phyloP scores from a whole-genome alignment of 768 basidiomycete species.

The Guyanaporus albipodus region DNA sequence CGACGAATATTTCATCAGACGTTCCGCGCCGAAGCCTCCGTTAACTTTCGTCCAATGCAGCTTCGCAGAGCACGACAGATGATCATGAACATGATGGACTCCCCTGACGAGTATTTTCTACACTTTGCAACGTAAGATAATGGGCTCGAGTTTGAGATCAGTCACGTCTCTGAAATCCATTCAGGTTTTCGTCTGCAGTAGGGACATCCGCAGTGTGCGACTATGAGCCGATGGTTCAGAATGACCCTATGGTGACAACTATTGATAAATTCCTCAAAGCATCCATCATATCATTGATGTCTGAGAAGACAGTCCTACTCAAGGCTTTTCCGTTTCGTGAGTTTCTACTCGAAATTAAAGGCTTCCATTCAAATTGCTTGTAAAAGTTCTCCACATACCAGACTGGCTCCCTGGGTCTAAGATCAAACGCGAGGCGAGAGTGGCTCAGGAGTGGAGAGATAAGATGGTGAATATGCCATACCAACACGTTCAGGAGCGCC shows the following conservation, averaged over 20 bases:
- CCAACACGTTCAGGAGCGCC: constrained; percentile 7
- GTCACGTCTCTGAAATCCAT: background rate
- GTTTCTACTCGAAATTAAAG: background rate
- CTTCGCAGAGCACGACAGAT: constrained; percentile 11
- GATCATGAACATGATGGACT: constrained; percentile 8
- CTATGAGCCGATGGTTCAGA: constrained; percentile 15
- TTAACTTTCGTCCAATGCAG: constrained; percentile 14
- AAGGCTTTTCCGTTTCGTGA: constrained; percentile 17
- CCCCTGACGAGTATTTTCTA: constrained; percentile 1
- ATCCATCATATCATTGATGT: constrained; percentile 5
- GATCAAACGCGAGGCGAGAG: constrained; percentile 12
- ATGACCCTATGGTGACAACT: constrained; percentile 15
- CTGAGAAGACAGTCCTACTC: constrained; percentile 15
- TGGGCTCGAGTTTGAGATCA: background rate
- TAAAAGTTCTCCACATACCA: constrained; percentile 25
- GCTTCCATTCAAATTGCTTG: background rate
- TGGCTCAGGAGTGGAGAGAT: constrained; percentile 3
- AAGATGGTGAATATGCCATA: constrained; percentile 16
- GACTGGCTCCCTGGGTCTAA: constrained; percentile 23
- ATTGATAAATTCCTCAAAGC: constrained; percentile 7
- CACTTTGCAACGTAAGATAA: constrained; percentile 11
- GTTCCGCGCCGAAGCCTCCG: constrained; percentile 3
- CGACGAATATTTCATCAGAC: constrained; percentile 20
- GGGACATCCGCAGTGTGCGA: constrained; percentile 16
- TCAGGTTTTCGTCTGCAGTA: constrained; percentile 33